Percentiles rank a stretch among this genome's conserved stretches.
Evolutionary conservation across 768 basidiomycete species (phyloP).

Genomic region (Termitomyces bulborhizus): DNA sequence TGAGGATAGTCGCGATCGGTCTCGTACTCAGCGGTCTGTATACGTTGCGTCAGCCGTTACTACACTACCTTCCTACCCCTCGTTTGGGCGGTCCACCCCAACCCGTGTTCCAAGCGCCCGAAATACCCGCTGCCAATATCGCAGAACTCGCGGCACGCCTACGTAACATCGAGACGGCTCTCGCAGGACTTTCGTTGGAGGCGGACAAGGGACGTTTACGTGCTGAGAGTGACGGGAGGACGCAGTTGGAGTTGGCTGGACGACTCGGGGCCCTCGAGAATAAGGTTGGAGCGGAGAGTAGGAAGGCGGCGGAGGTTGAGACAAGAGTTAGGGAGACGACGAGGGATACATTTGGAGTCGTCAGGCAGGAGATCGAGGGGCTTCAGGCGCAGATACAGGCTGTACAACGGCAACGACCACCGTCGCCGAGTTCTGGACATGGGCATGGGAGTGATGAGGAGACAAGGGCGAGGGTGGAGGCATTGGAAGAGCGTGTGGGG

Average conservation of each 20-base stretch:
- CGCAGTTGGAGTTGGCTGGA: slow-evolving; percentile 45
- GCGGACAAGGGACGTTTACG: slow-evolving; percentile 42
- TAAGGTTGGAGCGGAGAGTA: slow-evolving; percentile 31
- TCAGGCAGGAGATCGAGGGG: slow-evolving; percentile 52
- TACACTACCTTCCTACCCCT: slow-evolving; percentile 27
- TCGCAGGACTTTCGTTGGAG: slow-evolving; percentile 55
- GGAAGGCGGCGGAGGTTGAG: slow-evolving; percentile 48
- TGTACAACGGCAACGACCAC: slow-evolving; percentile 18
- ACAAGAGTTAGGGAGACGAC: slow-evolving; percentile 37
- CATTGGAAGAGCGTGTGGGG: slow-evolving; percentile 59
- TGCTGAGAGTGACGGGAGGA: slow-evolving; percentile 46
- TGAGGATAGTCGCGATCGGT: slow-evolving; percentile 38
- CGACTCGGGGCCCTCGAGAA: slow-evolving; percentile 54
- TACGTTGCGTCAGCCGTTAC: slow-evolving; percentile 29
- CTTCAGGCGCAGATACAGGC: slow-evolving; percentile 38
- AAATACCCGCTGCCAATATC: slow-evolving; percentile 56
- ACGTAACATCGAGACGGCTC: slow-evolving; percentile 53
- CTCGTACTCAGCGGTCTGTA: slow-evolving; percentile 41
- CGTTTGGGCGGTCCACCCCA: slow-evolving; percentile 9
- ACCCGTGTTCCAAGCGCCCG: slow-evolving; percentile 45
- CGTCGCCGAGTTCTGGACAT: slow-evolving; percentile 9
- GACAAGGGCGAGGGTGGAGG: slow-evolving; percentile 44
- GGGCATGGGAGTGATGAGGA: slow-evolving; percentile 42
- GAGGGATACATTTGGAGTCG: slow-evolving; percentile 36
- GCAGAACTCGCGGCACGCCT: slow-evolving; percentile 60